These are phyloP conservation scores for Aspergillus indologenus DNA, from an alignment of 495 filamentous ascomycete genomes.

Conservation along the genomic window DNA sequence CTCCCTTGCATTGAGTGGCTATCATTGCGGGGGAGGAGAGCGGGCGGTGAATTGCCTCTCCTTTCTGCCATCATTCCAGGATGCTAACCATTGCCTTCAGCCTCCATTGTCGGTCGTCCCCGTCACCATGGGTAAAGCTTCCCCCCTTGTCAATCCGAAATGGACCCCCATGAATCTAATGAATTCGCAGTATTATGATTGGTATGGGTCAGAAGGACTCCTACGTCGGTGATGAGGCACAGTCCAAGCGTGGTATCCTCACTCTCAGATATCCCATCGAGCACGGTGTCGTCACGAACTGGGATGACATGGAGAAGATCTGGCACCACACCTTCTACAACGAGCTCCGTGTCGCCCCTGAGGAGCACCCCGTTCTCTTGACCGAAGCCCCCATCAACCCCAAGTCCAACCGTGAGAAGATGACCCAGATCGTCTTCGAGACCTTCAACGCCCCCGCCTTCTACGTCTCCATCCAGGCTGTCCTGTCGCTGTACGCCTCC, in stretches of 20 bases:
- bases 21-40: background rate
- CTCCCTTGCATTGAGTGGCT: conserved; percentile 30
- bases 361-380: conserved; percentile 99
- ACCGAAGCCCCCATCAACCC: conserved; percentile 99
- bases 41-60: conserved; percentile 8
- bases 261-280: conserved; percentile 99
- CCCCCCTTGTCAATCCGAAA: conserved; percentile 10
- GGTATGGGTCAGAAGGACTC: conserved; percentile 99
- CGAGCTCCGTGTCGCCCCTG: conserved; percentile 98
- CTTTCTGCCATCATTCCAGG: conserved; percentile 2
- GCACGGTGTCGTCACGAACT: conserved; percentile 99
- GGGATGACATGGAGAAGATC: conserved; percentile 99
- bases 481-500: conserved; percentile 97
- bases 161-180: conserved; percentile 4
- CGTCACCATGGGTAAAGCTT: conserved; percentile 97
- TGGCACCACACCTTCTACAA: conserved; percentile 99
- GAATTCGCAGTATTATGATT: conserved; percentile 88
- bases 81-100: conserved; percentile 47
- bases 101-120: conserved; percentile 98
- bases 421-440: conserved; percentile 99
- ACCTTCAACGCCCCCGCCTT: conserved; percentile 99
- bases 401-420: conserved; percentile 99
- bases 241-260: conserved; percentile 99
- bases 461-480: conserved; percentile 99
- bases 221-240: conserved; percentile 99